Evolutionary conservation across 305 asterid species (phyloP).

Genomic region (Striga hermonthica): DNA sequence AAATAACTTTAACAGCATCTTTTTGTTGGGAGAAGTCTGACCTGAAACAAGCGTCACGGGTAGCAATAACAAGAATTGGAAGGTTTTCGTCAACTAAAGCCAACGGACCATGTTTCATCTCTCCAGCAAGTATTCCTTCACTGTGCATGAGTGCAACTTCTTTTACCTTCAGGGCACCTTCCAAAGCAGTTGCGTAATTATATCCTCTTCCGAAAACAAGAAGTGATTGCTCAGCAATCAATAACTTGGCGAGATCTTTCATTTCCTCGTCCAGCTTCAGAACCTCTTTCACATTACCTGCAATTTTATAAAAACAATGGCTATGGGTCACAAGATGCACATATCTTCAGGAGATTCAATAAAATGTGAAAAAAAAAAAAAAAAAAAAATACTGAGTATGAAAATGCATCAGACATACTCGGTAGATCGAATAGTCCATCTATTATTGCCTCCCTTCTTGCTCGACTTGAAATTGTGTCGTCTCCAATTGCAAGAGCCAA

Average conservation of each 20-base stretch:
- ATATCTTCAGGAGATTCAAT: conserved; percentile 1
- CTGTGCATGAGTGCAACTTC: conserved; percentile 99
- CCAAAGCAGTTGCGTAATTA: conserved; percentile 90
- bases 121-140: conserved; percentile 98
- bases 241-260: conserved; percentile 76
- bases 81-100: conserved; percentile 96
- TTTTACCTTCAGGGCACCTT: conserved; percentile 97
- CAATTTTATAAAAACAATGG: conserved; percentile 25
- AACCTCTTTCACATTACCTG: conserved; percentile 84
- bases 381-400: conserved; percentile 9
- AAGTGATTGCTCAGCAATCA: conserved; percentile 84
- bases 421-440: conserved; percentile 90
- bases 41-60: conserved; percentile 97
- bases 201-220: conserved; percentile 97
- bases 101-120: conserved; percentile 97
- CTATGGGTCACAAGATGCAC: conserved; percentile 15
- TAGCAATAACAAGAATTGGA: conserved; percentile 86
- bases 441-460: conserved; percentile 79
- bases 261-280: conserved; percentile 88
- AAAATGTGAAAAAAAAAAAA: conserved; percentile 25
- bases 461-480: conserved; percentile 73
- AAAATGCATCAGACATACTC: conserved; percentile 41
- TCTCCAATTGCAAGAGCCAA: conserved; percentile 96
- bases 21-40: conserved; percentile 29
- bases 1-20: not conserved